Percentiles rank a stretch among this genome's conserved stretches.
Evolutionary conservation across 1,284 basidiomycete species (phyloP).

Genomic region (Apiotrichum brassicae): DNA sequence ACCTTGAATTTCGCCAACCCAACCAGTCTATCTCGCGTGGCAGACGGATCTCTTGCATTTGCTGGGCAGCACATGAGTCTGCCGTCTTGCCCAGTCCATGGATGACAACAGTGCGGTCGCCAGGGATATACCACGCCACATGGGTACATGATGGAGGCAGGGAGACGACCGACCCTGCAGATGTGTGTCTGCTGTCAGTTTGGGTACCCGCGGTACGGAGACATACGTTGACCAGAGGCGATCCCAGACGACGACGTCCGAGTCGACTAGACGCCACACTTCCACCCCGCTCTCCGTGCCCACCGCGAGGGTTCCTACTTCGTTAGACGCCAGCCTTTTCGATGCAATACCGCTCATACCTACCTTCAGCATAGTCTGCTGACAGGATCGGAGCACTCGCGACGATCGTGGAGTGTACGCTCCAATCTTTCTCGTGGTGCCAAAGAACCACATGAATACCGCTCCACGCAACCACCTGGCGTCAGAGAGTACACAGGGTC

Average conservation of each 20-base stretch:
- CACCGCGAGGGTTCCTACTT: constrained; percentile 25
- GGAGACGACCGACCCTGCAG: constrained; percentile 3
- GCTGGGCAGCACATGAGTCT: constrained; percentile 20
- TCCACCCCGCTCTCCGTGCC: constrained; percentile 35
- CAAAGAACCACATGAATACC: constrained; percentile 37
- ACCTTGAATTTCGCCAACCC: constrained; percentile 34
- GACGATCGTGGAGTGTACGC: constrained; percentile 32
- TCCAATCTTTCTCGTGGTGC: constrained; percentile 27
- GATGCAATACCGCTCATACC: too few relatives aligned
- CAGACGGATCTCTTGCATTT: constrained; percentile 35
- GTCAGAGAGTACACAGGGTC: background rate
- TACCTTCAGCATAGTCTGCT: constrained; percentile 30
- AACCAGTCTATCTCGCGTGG: constrained; percentile 40
- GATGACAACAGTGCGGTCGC: constrained; percentile 21
- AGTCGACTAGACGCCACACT: constrained; percentile 28
- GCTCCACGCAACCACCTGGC: constrained; percentile 41
- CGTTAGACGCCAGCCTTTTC: too few relatives aligned
- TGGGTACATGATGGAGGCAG: constrained; percentile 22
- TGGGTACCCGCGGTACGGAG: background rate
- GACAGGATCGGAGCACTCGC: constrained; percentile 24
- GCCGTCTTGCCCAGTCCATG: constrained; percentile 18
- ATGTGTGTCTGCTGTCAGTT: background rate
- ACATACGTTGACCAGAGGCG: constrained; percentile 32
- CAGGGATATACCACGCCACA: constrained; percentile 29
- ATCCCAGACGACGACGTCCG: constrained; percentile 41